phyloP scores from a whole-genome alignment of 495 filamentous ascomycete genomes.

The Podospora pseudoanserina region DNA sequence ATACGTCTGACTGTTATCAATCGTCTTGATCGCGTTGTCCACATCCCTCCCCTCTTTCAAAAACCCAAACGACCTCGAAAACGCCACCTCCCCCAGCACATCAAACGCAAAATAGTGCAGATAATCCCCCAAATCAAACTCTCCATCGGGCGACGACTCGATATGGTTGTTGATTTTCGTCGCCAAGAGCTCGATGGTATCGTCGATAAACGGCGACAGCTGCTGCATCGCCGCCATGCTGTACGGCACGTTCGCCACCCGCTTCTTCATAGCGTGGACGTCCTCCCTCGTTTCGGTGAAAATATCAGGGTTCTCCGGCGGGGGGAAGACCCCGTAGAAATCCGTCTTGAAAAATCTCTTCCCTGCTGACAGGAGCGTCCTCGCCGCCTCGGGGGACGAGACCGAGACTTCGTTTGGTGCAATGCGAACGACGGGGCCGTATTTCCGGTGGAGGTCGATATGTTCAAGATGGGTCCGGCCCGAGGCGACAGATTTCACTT shows the following conservation, averaged over 20 bases:
- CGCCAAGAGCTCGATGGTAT: constrained; percentile 43
- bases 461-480: constrained; percentile 45
- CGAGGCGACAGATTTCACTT: constrained; percentile 34
- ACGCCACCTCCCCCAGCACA: constrained; percentile 60
- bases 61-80: constrained; percentile 62
- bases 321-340: constrained; percentile 54
- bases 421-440: constrained; percentile 55
- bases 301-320: constrained; percentile 56
- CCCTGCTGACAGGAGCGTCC: constrained; percentile 46
- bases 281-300: constrained; percentile 55
- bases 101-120: constrained; percentile 57
- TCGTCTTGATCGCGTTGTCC: constrained; percentile 51
- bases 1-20: constrained; percentile 53
- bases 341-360: constrained; percentile 56
- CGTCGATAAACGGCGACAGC: constrained; percentile 45
- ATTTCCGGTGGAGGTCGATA: constrained; percentile 47
- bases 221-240: constrained; percentile 53
- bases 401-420: constrained; percentile 55
- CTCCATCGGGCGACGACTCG: constrained; percentile 4
- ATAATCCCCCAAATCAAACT: constrained; percentile 49
- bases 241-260: constrained; percentile 53
- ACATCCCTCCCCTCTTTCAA: constrained; percentile 56
- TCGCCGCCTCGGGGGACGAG: constrained; percentile 48
- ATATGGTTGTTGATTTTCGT: constrained; percentile 39
- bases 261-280: constrained; percentile 53